Conservation (phyloP, 148 eudicot species). For the Hydrangea macrophylla region DNA sequence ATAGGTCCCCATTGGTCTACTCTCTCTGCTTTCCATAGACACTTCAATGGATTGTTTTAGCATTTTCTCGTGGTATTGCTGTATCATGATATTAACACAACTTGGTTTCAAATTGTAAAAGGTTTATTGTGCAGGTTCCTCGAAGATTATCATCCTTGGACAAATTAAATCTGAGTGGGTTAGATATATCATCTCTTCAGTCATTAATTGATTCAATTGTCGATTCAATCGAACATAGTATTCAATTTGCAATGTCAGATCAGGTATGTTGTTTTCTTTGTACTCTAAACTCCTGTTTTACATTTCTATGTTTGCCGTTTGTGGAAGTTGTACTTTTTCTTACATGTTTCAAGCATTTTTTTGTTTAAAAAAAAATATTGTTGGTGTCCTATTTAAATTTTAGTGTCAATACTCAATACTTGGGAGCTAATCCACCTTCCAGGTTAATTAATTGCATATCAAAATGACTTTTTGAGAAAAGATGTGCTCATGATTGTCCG, state of each 20-base stretch:
- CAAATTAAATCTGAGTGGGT: constrained; percentile 20
- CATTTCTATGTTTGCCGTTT: no score
- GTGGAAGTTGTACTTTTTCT: background rate
- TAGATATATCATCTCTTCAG: constrained; percentile 18
- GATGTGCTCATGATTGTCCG: background rate
- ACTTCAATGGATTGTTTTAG: no score
- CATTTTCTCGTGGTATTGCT: background rate
- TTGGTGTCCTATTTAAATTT: no score
- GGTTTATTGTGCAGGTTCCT: constrained; percentile 21
- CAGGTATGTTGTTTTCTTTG: constrained; percentile 19
- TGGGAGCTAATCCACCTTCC: no score
- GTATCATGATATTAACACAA: background rate
- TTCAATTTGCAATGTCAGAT: constrained; percentile 21
- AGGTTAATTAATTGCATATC: no score
- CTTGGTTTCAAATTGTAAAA: constrained; percentile 12
- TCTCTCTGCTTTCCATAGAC: no score
- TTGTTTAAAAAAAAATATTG: no score
- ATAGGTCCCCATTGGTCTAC: background rate
- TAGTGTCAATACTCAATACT: background rate
- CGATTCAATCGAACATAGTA: constrained; percentile 24
- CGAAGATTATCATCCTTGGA: constrained; percentile 21
- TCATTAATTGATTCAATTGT: constrained; percentile 24
- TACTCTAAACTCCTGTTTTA: background rate
- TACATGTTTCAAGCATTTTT: background rate
- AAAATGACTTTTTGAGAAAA: no score